A percentile compares a stretch with the other conserved stretches of the same genome.
Evolutionary conservation across 495 filamentous ascomycete genomes (phyloP).

Genomic region (Penicillium pancosmium): DNA sequence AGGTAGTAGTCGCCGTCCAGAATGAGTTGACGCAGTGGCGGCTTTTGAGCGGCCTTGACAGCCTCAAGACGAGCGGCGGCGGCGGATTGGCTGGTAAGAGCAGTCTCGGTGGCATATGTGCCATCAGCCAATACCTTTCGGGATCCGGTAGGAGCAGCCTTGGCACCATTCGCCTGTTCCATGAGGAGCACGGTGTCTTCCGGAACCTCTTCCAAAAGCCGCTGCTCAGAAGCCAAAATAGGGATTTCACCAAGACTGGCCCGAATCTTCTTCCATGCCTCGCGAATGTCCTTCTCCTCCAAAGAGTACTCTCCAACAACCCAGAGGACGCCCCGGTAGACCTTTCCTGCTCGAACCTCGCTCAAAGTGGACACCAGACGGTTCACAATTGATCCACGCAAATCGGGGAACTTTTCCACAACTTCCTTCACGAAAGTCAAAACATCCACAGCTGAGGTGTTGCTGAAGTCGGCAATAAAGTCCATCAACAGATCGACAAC

Average conservation of each 20-base stretch:
- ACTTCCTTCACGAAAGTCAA: constrained; percentile 99
- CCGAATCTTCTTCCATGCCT: constrained; percentile 96
- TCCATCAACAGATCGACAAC: constrained; percentile 99
- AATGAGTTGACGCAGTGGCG: constrained; percentile 91
- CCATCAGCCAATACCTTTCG: constrained; percentile 93
- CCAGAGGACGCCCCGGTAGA: constrained; percentile 96
- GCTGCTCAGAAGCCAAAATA: constrained; percentile 93
- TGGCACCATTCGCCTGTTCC: constrained; percentile 80
- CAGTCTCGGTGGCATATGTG: constrained; percentile 95
- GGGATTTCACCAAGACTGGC: constrained; percentile 96
- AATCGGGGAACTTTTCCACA: constrained; percentile 94
- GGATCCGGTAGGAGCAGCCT: constrained; percentile 78
- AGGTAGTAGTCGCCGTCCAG: constrained; percentile 97
- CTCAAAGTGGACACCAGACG: constrained; percentile 87
- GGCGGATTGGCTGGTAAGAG: constrained; percentile 88
- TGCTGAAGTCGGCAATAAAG: constrained; percentile 98
- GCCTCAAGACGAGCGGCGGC: constrained; percentile 91
- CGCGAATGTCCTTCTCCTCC: constrained; percentile 89
- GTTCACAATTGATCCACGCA: constrained; percentile 83
- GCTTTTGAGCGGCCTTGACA: constrained; percentile 96
- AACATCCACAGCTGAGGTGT: constrained; percentile 93
- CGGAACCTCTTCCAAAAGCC: constrained; percentile 77
- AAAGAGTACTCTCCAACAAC: constrained; percentile 97
- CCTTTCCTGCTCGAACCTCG: constrained; percentile 95
- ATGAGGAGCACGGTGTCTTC: constrained; percentile 66